A percentile compares a stretch with the other conserved stretches of the same genome.
These are phyloP conservation scores for Hypomyces rosellus DNA, from an alignment of 2,329 filamentous ascomycete genomes.

Conservation along the genomic window DNA sequence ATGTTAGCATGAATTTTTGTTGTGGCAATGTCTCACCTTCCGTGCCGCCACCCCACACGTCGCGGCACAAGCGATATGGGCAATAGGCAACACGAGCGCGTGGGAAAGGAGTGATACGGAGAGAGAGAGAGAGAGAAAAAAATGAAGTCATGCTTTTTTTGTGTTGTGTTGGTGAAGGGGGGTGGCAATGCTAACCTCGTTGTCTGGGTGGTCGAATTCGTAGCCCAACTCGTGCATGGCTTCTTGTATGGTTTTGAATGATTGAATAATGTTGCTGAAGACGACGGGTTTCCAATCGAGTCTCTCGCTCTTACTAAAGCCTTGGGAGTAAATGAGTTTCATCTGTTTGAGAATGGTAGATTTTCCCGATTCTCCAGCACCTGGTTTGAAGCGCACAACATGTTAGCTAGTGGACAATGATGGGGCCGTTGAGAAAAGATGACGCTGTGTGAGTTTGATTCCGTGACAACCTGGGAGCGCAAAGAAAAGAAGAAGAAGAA, in stretches of 20 bases:
- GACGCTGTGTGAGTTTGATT: no score
- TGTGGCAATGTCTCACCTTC: background rate
- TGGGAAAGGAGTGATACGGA: background rate
- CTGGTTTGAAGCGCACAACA: constrained; percentile 39
- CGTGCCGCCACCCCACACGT: background rate
- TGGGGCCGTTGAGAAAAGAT: no score
- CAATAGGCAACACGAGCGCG: background rate
- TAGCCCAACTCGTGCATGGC: constrained; percentile 85
- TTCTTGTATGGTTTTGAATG: constrained; percentile 82
- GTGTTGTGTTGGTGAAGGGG: background rate
- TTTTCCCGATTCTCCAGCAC: constrained; percentile 85
- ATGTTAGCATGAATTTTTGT: constrained; percentile 9
- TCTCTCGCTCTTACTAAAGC: constrained; percentile 83
- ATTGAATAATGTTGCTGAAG: constrained; percentile 89
- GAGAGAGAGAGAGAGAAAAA: background rate
- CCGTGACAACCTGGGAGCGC: background rate
- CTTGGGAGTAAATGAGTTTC: constrained; percentile 92
- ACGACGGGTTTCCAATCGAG: constrained; percentile 93
- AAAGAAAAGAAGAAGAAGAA: no score
- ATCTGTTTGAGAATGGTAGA: constrained; percentile 98
- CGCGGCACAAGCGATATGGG: background rate
- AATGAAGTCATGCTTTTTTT: constrained; percentile 10
- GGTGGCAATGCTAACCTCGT: constrained; percentile 56
- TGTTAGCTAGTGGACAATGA: constrained; percentile 8
- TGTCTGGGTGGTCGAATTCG: constrained; percentile 69